These are phyloP conservation scores for Podaxis mareebaensis DNA, from an alignment of 768 basidiomycete species.

Conservation along the genomic window DNA sequence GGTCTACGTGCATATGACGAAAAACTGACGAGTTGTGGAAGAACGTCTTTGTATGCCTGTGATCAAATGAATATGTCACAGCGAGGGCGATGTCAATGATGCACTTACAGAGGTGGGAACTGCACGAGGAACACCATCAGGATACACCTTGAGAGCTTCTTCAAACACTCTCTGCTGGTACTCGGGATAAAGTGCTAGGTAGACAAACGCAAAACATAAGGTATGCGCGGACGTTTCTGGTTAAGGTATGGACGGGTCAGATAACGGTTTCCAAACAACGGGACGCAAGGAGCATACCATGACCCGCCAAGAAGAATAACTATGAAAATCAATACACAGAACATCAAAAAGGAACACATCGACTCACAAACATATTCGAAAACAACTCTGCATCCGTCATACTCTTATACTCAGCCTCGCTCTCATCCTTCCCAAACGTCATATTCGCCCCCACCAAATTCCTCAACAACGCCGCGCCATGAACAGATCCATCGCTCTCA, in stretches of 20 bases:
- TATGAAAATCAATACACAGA: slow-evolving; percentile 17
- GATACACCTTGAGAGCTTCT: slow-evolving; percentile 42
- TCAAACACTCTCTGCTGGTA: slow-evolving; percentile 46
- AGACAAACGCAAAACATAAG: slow-evolving; percentile 39
- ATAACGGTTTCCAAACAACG: neutral
- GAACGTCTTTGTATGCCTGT: slow-evolving; percentile 7
- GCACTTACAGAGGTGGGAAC: slow-evolving; percentile 29
- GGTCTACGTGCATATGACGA: neutral
- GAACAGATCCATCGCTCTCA: slow-evolving; percentile 21
- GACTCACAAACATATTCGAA: slow-evolving; percentile 49
- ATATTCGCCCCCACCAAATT: slow-evolving; percentile 52
- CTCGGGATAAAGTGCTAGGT: slow-evolving; percentile 52
- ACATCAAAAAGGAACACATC: neutral
- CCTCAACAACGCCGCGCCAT: slow-evolving; percentile 40
- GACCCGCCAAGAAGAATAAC: slow-evolving; percentile 51
- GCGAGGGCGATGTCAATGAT: neutral
- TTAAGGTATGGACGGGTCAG: neutral
- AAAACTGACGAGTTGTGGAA: slow-evolving; percentile 11
- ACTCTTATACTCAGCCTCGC: slow-evolving; percentile 24
- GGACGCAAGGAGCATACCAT: slow-evolving; percentile 31
- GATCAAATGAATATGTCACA: neutral
- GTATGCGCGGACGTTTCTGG: slow-evolving; percentile 50
- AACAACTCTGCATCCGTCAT: slow-evolving; percentile 47
- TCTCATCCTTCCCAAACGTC: slow-evolving; percentile 27
- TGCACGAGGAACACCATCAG: slow-evolving; percentile 30